Evolutionary conservation across 345 rosid genomes (phyloP).

Genomic region (Pistacia integerrima): DNA sequence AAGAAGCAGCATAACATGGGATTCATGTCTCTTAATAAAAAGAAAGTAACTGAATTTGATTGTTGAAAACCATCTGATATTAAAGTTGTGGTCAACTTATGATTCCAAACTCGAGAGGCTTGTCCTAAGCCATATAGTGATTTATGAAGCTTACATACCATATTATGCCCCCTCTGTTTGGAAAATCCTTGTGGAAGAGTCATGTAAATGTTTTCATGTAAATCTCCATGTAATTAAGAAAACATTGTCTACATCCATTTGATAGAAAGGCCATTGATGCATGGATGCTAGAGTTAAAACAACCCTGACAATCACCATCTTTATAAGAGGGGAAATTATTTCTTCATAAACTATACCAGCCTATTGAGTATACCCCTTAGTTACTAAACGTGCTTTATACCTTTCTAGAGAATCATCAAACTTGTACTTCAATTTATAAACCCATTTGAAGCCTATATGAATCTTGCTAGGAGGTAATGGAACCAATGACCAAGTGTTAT

Average conservation of each 20-base stretch:
- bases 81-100: no score
- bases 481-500: not conserved
- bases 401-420: not conserved
- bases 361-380: no score
- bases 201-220: not conserved
- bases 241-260: not conserved
- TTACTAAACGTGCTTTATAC: no score
- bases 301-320: not conserved
- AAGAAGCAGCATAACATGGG: no score
- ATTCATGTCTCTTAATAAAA: no score
- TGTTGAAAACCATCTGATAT: no score
- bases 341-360: not conserved
- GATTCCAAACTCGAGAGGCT: no score
- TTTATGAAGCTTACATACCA: no score
- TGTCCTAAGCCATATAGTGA: no score
- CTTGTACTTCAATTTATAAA: not conserved
- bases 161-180: no score
- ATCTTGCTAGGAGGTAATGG: not conserved
- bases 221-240: not conserved
- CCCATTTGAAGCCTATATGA: not conserved
- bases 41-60: no score
- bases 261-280: not conserved
- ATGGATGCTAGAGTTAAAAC: not conserved
- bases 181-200: not conserved
- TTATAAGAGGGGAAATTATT: not conserved